Base-by-base conservation (phyloP, 495 filamentous ascomycete genomes). In the Geoglossum glabrum region DNA sequence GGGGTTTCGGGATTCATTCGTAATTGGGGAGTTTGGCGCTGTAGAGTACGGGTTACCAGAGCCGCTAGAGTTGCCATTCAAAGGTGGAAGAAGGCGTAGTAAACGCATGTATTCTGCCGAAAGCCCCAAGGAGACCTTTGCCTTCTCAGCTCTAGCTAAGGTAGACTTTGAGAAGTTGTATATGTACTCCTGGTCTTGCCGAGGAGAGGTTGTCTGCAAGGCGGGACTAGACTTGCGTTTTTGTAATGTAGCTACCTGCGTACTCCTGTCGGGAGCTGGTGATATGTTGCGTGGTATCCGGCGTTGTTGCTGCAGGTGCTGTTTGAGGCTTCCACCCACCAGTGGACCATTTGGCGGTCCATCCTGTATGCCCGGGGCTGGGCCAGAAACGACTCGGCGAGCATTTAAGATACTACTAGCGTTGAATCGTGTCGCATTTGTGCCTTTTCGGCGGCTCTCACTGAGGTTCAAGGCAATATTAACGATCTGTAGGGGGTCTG, bases 391-490 rank as follows among this genome's bases (percentile, higher is more conserved):
- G 49, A 74, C 72, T 51, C 81, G 72, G 54, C 75, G 71, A 27
- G 77, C 71, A 21, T 78, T 78, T 38, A 71, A 61, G 23, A 64
- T 54, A 54, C 62, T 11, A 1, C 23, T 13, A 31, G 25, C 23
- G 19, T 31, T 52, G 5, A 30, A 31, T 11, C 49, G 49, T 9
- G 66, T 58, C 55, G 63, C 66, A 56, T 69, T 74, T 6, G 71
- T 30, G 49, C 73, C 72, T 57, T 82, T 75, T 57, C 80, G 76
- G 55, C 89, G 75, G 33, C 86, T 89, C 65, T 95, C 86, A 70
- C 85, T 94, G 54, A 96, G 69, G 64, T 83, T 90, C 65, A 96
- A 70, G 1, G 90, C 90, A 68, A 96, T 82, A 63, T 85, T 88
- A 38, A 96, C 86, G 59, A 96, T 90, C 67, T 94, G 85, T 21